A percentile compares a stretch with the other conserved stretches of the same genome.
phyloP scores from a whole-genome alignment of 169 alveolate species.

The Eimeria sp. region DNA sequence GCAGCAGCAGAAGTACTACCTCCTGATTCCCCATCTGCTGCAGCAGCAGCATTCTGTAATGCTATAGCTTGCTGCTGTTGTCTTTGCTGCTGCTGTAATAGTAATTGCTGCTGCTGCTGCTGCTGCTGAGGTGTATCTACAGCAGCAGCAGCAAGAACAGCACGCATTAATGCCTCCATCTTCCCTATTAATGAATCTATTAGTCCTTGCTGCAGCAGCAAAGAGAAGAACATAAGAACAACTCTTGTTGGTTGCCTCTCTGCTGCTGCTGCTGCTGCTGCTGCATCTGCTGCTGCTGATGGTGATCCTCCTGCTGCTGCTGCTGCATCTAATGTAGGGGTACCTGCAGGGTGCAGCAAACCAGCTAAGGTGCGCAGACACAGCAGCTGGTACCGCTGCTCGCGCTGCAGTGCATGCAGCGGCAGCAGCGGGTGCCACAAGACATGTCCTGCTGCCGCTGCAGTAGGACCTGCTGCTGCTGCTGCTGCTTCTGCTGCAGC shows the following conservation, averaged over 20 bases:
- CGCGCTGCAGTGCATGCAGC: slow-evolving; percentile 59
- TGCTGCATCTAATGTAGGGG: neutral
- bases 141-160: slow-evolving; percentile 16
- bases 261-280: slow-evolving; percentile 22
- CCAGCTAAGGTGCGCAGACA: slow-evolving; percentile 42
- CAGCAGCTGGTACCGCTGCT: slow-evolving; percentile 69
- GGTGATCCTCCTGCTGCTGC: neutral
- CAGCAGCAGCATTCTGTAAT: slow-evolving; percentile 36
- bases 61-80: slow-evolving; percentile 19
- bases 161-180: neutral
- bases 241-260: neutral
- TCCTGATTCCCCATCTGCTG: neutral
- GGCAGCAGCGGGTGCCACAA: slow-evolving; percentile 61
- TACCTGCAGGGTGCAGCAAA: neutral
- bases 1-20: slow-evolving; percentile 18
- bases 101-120: neutral
- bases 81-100: slow-evolving; percentile 14
- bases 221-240: neutral
- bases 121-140: slow-evolving; percentile 7
- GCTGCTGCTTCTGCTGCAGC: slow-evolving; percentile 57
- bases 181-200: neutral
- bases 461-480: neutral
- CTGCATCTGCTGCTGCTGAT: neutral
- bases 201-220: slow-evolving; percentile 5
- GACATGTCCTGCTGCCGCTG: neutral